Base-by-base conservation (phyloP, 73 alveolate species). In the Paramecium bursaria region DNA sequence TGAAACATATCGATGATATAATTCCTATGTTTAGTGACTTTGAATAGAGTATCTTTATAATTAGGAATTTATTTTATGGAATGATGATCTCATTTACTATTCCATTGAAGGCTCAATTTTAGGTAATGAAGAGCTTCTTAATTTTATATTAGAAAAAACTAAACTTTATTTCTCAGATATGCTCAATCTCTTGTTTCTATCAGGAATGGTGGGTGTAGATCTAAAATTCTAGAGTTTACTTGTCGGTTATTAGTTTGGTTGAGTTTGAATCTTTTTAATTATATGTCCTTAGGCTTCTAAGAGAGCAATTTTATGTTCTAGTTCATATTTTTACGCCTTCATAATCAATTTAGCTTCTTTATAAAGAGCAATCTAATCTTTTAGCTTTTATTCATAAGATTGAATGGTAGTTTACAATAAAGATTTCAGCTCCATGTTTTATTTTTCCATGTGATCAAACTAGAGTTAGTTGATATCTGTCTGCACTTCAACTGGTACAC, bases 111-210 rank as follows among this genome's bases (percentile, higher is more conserved):
- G 60, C 6, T 31, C 53, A 4, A 67, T 67, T 42, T 46, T 31
- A 1, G 82, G 82, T 14, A 67, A 25, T 21, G 82, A 67, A 15
- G 82, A 67, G 17, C 50, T 25, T 15, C 82, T 31, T 35, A 67
- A 42, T 67, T 67, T 67, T 25, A 67, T 67, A 11, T 67, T 67
- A 13, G 76, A 23, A 30, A 57, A 57, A 30, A 57, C 4, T 10
- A 57, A 30, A 19, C 33, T 57, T 4, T 9, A 57, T 27, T 26
- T 39, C n/a, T n/a, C n/a, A n/a, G n/a, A n/a, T n/a, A 67, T 42
- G 11, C 82, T 67, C 14, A 67, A 31, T 67, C 82, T n/a, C 27
- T 67, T 67, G 4, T 67, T 67, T n/a, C 57, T 67, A 39, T 67
- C 82, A 21, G 17, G 60, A 3, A 67, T 33, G 3, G 82, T 67